These are phyloP conservation scores for Neonectria magnoliae DNA, from an alignment of 2,329 filamentous ascomycete genomes.

Conservation along the genomic window DNA sequence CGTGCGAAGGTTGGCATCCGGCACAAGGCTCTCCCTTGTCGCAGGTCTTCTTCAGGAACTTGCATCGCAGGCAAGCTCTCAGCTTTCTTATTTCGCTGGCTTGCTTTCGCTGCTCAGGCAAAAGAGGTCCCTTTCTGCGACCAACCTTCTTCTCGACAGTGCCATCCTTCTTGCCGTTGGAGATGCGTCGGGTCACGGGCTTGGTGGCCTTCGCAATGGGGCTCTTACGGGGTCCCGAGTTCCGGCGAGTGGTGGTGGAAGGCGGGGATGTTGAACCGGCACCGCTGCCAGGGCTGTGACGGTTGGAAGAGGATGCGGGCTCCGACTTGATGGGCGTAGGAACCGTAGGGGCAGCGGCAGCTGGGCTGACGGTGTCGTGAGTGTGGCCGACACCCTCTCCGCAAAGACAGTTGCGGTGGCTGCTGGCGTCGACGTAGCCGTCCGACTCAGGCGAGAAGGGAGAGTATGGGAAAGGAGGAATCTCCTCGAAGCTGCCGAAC, in stretches of 20 bases:
- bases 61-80: slow-evolving; percentile 92
- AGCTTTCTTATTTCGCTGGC: slow-evolving; percentile 97
- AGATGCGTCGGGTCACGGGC: slow-evolving; percentile 82
- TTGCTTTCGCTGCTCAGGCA: slow-evolving; percentile 94
- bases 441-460: slow-evolving; percentile 88
- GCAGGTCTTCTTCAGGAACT: slow-evolving; percentile 99
- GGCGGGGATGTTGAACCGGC: slow-evolving; percentile 70
- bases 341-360: slow-evolving; percentile 72
- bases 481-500: slow-evolving; percentile 84
- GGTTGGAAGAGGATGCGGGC: slow-evolving; percentile 57
- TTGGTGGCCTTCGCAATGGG: slow-evolving; percentile 84
- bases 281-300: slow-evolving; percentile 69
- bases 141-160: slow-evolving; percentile 90
- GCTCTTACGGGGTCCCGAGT: slow-evolving; percentile 77
- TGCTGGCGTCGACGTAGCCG: slow-evolving; percentile 70
- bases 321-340: slow-evolving; percentile 75
- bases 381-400: slow-evolving; percentile 59
- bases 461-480: slow-evolving; percentile 74
- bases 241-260: slow-evolving; percentile 71
- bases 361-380: slow-evolving; percentile 71
- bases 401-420: slow-evolving; percentile 70
- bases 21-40: slow-evolving; percentile 97
- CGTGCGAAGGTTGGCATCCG: slow-evolving; percentile 94
- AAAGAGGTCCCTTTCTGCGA: slow-evolving; percentile 85
- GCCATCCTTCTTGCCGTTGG: slow-evolving; percentile 80